Evolutionary conservation across 208 protist genomes (phyloP).

Genomic region (Blastocrithidia nonstop): DNA sequence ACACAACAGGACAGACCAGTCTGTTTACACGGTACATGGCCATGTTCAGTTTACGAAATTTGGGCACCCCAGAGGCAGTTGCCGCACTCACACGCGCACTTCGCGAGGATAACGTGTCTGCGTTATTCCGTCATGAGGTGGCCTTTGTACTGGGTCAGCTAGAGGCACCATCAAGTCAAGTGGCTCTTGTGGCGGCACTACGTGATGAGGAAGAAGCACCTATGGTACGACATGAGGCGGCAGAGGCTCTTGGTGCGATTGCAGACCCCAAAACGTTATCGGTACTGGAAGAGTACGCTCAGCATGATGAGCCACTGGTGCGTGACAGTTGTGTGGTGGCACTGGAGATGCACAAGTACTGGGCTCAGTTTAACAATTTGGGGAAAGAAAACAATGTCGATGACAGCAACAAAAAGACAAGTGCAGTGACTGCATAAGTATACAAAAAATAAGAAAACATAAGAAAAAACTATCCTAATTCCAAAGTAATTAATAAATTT

Average conservation of each 20-base stretch:
- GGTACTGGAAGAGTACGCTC: constrained; percentile 42
- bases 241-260: constrained; percentile 94
- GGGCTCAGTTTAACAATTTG: constrained; percentile 59
- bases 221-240: constrained; percentile 96
- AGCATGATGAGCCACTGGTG: constrained; percentile 64
- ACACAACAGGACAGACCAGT: constrained; percentile 35
- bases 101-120: constrained; percentile 56
- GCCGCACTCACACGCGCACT: constrained; percentile 77
- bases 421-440: background rate
- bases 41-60: constrained; percentile 92
- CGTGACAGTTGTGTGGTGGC: constrained; percentile 75
- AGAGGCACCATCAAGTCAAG: constrained; percentile 59
- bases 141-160: constrained; percentile 96
- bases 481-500: background rate
- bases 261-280: constrained; percentile 53
- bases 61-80: constrained; percentile 47
- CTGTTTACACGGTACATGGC: constrained; percentile 93
- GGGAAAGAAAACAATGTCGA: background rate
- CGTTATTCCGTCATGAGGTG: constrained; percentile 95
- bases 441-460: background rate
- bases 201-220: constrained; percentile 74
- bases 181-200: constrained; percentile 48
- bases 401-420: background rate
- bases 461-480: no score
- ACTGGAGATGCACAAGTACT: constrained; percentile 81